Evolutionary conservation across 192 early-diverging fungal genomes (phyloP), one percentile per base, ranked within the genome.

Genomic region (Coemansia sp.): DNA sequence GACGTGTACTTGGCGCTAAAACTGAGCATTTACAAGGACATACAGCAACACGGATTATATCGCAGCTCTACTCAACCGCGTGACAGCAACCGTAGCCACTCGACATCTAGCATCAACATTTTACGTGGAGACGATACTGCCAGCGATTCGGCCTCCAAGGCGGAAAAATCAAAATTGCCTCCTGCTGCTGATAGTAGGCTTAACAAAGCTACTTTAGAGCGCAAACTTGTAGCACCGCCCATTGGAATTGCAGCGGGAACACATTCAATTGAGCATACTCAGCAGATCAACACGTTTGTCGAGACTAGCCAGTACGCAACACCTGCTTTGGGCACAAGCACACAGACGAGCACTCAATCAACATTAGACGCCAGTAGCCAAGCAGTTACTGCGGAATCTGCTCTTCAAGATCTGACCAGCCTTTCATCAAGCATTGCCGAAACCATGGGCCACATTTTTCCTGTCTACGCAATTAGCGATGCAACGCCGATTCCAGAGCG

Each of bases 371-470:
- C 8, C 9, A 29, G 45, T 17, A 47, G 45, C 15, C 45, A 47
- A 13, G 45, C 45, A 27, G 19, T n/a, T 13, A 4, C 31, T 5
- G 45, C 45, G 15, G 45, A n/a, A 30, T 29, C 45, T 47, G 26
- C 18, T 4, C 27, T n/a, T 17, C 26, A 47, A 8, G 35, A 68
- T 26, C 49, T 72, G 2, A 42, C 42, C 8, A 46, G 32, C n/a
- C 19, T 62, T 17, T 45, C 52, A 3, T 36, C 47, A 17, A 63
- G 63, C 14, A 66, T 73, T n/a, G 39, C 46, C 4, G 45, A 57
- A 17, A 58, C 55, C 18, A 47, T 73, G 49, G 41, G n/a, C n/a
- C 45, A 40, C 4, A 51, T 51, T 9, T 66, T 66, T 46, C 70
- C 70, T 0, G 34, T 51, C 15, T 34, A 46, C 13, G 41, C 17